Evolutionary conservation across 2,329 filamentous ascomycete genomes (phyloP), one percentile per base, ranked within the genome.

Genomic region (Fusarium sp.): DNA sequence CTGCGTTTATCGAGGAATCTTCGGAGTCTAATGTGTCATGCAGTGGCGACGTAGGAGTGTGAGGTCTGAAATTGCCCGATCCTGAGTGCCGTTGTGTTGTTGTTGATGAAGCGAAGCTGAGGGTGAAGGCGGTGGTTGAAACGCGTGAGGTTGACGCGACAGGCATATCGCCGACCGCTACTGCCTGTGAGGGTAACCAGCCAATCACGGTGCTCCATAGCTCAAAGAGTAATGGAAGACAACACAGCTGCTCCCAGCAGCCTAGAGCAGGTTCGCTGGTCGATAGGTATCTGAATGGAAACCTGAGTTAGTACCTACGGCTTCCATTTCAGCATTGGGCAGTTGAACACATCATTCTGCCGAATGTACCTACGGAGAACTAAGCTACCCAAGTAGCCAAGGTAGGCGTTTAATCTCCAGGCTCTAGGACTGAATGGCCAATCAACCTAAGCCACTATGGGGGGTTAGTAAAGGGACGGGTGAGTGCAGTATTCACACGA

Each of bases 121-220:
- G 6, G 15, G 15, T 10, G 6, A 58, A 48, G 25, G 14, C 31
- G 29, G 29, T 63, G 43, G 42, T 25, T 40, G n/a, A 46, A 58
- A 67, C 71, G 59, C 67, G 67, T 67, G 64, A 70, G 65, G 51
- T 67, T 56, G 67, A 67, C 53, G 58, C 64, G 66, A 35, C 51
- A 64, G 45, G 53, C 53, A 68, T 33, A 37, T 45, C 45, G 35
- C 47, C 51, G 54, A 37, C 36, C 40, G 31, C 36, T 55, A n/a
- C 45, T 69, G 61, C 51, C 56, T 63, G n/a, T 31, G 15, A 33
- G 14, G 20, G n/a, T 14, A 17, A 10, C 4, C 49, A 29, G 42
- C 66, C 66, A 68, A 68, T 68, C 66, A 68, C 13, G 66, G 13
- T 39, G 47, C 51, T 37, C 17, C 15, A 17, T 41, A 25, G 11